Evolutionary conservation across 2,329 filamentous ascomycete species (phyloP).

Genomic region (Aquanectria penicillioides): DNA sequence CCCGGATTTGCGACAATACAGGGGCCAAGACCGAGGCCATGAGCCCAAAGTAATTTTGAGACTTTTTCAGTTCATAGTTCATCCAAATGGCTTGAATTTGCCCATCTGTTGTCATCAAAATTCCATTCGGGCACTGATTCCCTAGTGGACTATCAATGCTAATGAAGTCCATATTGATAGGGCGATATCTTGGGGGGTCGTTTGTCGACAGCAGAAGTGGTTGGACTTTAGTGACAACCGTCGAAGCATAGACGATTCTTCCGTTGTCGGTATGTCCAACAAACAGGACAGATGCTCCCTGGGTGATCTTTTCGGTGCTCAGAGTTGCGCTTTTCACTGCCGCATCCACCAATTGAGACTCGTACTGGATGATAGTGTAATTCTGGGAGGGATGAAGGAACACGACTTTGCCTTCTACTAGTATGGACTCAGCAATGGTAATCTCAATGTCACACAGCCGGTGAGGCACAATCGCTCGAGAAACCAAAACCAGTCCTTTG

Average conservation of each 20-base stretch:
- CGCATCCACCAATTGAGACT: conserved; percentile 90
- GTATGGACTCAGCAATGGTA: conserved; percentile 95
- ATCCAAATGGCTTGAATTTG: conserved; percentile 96
- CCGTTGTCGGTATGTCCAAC: conserved; percentile 98
- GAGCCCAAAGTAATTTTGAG: conserved; percentile 94
- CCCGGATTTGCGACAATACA: conserved; percentile 86
- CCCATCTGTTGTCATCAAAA: conserved; percentile 88
- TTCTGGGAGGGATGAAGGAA: conserved; percentile 98
- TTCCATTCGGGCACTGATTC: conserved; percentile 91
- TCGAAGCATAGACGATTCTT: conserved; percentile 91
- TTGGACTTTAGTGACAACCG: conserved; percentile 95
- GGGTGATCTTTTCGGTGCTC: conserved; percentile 83
- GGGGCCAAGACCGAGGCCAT: conserved; percentile 89
- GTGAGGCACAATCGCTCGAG: conserved; percentile 92
- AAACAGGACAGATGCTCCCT: conserved; percentile 94
- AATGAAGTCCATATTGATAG: conserved; percentile 95
- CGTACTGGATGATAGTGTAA: conserved; percentile 95
- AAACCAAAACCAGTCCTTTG: conserved; percentile 93
- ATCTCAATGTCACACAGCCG: conserved; percentile 96
- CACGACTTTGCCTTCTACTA: conserved; percentile 91
- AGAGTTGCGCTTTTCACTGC: conserved; percentile 91
- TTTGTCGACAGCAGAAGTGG: conserved; percentile 97
- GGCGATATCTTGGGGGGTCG: conserved; percentile 90
- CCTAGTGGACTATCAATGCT: conserved; percentile 95
- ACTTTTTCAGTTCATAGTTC: conserved; percentile 95